A percentile compares a stretch with the other conserved stretches of the same genome.
Evolutionary conservation across 257 asterid species (phyloP).

Genomic region (Solanum megistacrolobum): DNA sequence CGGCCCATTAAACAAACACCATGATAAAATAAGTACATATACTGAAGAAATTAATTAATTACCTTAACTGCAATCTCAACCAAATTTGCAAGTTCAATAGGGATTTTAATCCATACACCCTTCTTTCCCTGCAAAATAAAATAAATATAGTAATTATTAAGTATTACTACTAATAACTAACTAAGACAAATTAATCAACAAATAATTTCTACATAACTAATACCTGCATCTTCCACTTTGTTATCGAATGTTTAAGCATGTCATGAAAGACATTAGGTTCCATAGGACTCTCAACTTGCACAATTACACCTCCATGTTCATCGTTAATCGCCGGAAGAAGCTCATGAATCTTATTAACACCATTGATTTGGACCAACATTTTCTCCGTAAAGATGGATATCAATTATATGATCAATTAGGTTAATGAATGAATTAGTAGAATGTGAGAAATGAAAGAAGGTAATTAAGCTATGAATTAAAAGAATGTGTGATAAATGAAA

Average conservation of each 20-base stretch:
- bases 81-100: constrained; percentile 47
- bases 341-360: not conserved
- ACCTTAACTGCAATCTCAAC: constrained; percentile 61
- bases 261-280: constrained; percentile 31
- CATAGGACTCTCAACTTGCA: constrained; percentile 48
- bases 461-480: not conserved
- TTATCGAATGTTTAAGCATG: constrained; percentile 38
- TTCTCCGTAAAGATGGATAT: constrained; percentile 29
- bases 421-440: not conserved
- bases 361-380: constrained; percentile 14
- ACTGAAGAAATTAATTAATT: not conserved
- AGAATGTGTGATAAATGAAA: not conserved
- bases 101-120: constrained; percentile 72
- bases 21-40: not conserved
- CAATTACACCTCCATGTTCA: constrained; percentile 55
- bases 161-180: not conserved
- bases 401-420: not conserved
- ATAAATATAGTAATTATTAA: not conserved
- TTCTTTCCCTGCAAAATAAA: constrained; percentile 52
- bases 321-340: constrained; percentile 48
- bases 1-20: not conserved
- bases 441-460: not conserved
- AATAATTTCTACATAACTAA: not conserved
- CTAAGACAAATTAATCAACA: not conserved
- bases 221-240: constrained; percentile 64